Base-by-base conservation (phyloP, 139 green algal species). In the Auxenochlorella pyrenoidosa region DNA sequence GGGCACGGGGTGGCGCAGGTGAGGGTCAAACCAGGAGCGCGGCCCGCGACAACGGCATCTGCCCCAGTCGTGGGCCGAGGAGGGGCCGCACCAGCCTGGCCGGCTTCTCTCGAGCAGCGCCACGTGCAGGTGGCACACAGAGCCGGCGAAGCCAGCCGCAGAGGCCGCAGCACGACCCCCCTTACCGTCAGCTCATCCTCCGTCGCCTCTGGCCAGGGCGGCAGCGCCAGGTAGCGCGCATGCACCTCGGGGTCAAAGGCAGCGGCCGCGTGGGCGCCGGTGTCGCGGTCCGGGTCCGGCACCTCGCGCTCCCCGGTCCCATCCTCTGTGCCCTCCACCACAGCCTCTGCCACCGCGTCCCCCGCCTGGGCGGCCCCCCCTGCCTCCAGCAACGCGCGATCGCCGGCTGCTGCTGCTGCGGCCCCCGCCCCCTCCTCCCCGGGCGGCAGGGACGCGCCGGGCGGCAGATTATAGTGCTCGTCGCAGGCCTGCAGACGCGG, bases 181-280 rank as follows among this genome's bases (percentile, higher is more conserved):
- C 70, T 76, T 43, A 81, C 75, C 75, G 32, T 81, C 30, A 81
- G 75, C 43, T 81, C 75, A 30, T 60, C 36, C 44, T 81, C 75
- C 0, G 43, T 81, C 16, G 75, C 28, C 75, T 40, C 30, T 32
- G 75, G 75, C 75, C 75, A 81, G 59, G 79, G 8, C 34, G 79
- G 60, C 40, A 85, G 79, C 22, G 36, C 59, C 60, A 85, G 60
- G 60, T 85, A 85, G 1, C 36, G 38, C 24, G 58, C 24, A 60
- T 85, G 79, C 79, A 58, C 40, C 21, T 34, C 79, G 30, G 58
- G n/a, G 21, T 85, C 40, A 47, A 85, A 85, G 13, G 10, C 13
- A 24, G 30, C 41, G 2, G 43, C 75, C 0, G 75, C 70, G 40
- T 47, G 70, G 34, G 70, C 70, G 16, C 70, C 70, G n/a, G 70